Conservation (phyloP, 2,329 filamentous ascomycete species). For the Magnaporthales sp. region DNA sequence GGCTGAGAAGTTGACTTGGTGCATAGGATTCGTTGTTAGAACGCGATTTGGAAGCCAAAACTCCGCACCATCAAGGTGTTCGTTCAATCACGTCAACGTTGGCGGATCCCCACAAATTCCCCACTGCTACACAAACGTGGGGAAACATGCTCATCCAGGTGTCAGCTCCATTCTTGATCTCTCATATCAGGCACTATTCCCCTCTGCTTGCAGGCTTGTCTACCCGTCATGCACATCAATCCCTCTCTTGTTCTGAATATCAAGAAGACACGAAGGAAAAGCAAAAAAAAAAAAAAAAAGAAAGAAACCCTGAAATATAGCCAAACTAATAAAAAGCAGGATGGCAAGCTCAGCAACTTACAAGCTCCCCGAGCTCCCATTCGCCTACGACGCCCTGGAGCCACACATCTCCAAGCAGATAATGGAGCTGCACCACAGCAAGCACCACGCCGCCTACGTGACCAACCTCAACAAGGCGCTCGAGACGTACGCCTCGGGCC, state of each 20-base stretch:
- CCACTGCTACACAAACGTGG: neutral
- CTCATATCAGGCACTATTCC: neutral
- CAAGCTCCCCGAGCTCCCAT: conserved; percentile 21
- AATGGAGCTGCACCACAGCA: conserved; percentile 93
- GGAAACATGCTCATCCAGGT: neutral
- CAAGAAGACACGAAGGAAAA: neutral
- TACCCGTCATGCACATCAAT: neutral
- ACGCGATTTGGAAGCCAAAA: neutral
- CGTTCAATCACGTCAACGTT: neutral
- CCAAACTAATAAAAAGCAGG: too few species aligned
- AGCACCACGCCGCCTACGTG: conserved; percentile 92
- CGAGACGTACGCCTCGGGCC: conserved; percentile 57
- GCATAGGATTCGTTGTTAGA: neutral
- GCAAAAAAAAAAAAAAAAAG: neutral
- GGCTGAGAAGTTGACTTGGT: neutral
- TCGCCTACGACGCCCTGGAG: conserved; percentile 45
- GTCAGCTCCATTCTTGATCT: neutral
- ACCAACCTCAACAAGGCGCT: conserved; percentile 76
- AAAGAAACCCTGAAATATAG: neutral
- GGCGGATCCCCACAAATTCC: neutral
- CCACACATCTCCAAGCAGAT: conserved; percentile 72
- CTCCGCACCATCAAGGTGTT: neutral
- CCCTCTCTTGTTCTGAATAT: too few species aligned
- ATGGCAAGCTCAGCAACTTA: conserved; percentile 12
- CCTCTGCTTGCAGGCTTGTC: neutral